Conservation (phyloP, 768 basidiomycete species). For the Trametes maxima region DNA sequence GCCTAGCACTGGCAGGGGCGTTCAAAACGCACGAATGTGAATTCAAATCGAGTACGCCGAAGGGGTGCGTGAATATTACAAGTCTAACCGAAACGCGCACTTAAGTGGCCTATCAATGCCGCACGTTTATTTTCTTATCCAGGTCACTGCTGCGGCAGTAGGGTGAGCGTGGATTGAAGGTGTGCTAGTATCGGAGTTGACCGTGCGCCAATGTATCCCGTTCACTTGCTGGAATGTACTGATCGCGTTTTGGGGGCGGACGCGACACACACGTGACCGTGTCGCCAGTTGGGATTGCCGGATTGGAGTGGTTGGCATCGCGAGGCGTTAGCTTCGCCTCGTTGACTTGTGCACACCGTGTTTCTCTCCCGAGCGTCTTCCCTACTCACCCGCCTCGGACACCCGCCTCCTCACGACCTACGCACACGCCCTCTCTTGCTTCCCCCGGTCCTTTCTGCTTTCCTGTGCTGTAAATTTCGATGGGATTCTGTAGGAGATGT, state of each 20-base stretch:
- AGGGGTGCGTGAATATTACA: no score
- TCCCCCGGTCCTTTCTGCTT: constrained; percentile 12
- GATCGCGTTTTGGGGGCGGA: neutral
- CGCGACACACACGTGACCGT: constrained; percentile 27
- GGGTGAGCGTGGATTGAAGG: no score
- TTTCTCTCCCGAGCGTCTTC: neutral
- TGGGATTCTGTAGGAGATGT: constrained; percentile 87
- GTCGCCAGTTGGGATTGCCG: constrained; percentile 21
- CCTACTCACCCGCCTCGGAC: neutral
- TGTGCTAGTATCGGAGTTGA: no score
- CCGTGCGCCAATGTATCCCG: no score
- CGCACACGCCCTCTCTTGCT: neutral
- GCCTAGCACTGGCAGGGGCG: no score
- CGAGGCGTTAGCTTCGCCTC: neutral
- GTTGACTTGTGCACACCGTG: neutral
- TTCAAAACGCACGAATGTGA: no score
- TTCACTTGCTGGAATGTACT: no score
- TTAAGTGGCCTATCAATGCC: no score
- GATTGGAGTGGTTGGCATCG: constrained; percentile 10
- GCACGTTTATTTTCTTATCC: no score
- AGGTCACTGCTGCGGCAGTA: no score
- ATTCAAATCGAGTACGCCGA: no score
- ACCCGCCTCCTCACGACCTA: constrained; percentile 7
- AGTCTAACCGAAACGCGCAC: no score
- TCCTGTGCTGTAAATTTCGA: constrained; percentile 32